Evolutionary conservation across 1,284 basidiomycete genomes (phyloP).

Genomic region (Porodaedalea pini): DNA sequence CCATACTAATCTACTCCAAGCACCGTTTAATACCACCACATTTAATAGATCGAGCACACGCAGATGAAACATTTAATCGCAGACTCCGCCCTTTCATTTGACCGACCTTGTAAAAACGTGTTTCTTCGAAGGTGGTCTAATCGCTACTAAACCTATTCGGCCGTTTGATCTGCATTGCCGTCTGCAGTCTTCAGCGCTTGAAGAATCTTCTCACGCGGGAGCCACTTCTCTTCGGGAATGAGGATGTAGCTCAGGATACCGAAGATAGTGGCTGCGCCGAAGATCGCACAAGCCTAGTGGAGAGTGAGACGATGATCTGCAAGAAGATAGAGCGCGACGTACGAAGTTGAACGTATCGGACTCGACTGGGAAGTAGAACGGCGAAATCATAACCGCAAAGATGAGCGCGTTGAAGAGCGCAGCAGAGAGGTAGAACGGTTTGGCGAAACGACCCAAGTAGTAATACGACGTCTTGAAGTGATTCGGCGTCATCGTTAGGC

Average conservation of each 20-base stretch:
- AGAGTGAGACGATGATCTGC: constrained; percentile 21
- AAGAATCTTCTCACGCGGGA: constrained; percentile 57
- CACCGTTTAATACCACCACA: not conserved
- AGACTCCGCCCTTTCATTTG: not conserved
- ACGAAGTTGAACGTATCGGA: constrained; percentile 78
- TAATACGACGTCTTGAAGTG: constrained; percentile 70
- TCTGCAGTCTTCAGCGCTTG: constrained; percentile 42
- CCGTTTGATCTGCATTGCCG: not conserved
- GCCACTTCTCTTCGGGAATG: constrained; percentile 73
- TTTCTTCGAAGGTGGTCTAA: too few species aligned
- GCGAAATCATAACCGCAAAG: constrained; percentile 57
- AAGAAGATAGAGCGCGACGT: constrained; percentile 30
- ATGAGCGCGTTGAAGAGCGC: constrained; percentile 69
- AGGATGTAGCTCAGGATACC: constrained; percentile 74
- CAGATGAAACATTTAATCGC: not conserved
- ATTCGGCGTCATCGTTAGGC: constrained; percentile 72
- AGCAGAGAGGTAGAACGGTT: constrained; percentile 64
- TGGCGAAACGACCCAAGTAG: constrained; percentile 60
- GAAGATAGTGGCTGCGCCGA: constrained; percentile 72
- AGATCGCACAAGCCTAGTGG: constrained; percentile 67
- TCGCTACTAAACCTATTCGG: not conserved
- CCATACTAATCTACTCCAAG: constrained; percentile 42
- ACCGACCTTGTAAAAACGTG: too few species aligned
- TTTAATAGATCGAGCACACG: not conserved
- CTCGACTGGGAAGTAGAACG: constrained; percentile 77